These are phyloP conservation scores for Tulasnella sp. DNA, from an alignment of 768 basidiomycete genomes.

Conservation along the genomic window DNA sequence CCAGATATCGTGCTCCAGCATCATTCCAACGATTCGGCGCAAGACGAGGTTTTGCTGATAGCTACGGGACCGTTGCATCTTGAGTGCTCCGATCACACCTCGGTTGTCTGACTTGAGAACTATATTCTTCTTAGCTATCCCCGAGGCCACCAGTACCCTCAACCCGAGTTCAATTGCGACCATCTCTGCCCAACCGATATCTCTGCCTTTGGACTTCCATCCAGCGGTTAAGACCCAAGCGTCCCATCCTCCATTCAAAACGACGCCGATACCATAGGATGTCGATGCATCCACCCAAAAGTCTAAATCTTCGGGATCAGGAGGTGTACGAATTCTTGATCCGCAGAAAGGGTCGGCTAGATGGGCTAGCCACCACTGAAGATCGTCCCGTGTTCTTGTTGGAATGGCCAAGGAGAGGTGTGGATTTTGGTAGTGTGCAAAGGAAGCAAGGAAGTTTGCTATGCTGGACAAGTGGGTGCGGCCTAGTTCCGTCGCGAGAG, in stretches of 20 bases:
- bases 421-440: slow-evolving; percentile 25
- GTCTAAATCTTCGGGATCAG: background rate
- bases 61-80: background rate
- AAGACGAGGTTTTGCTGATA: background rate
- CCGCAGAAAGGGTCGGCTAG: background rate
- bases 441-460: slow-evolving; percentile 25
- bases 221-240: background rate
- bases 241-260: background rate
- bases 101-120: background rate
- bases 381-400: background rate
- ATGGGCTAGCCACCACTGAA: background rate
- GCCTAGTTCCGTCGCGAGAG: slow-evolving; percentile 28
- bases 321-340: background rate
- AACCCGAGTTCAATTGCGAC: background rate
- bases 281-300: slow-evolving; percentile 10
- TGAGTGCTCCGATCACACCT: background rate
- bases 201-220: background rate
- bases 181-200: slow-evolving; percentile 12
- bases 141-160: background rate
- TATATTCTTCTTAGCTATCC: background rate
- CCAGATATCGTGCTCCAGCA: background rate
- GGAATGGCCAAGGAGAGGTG: slow-evolving; percentile 4
- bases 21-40: background rate
- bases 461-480: slow-evolving; percentile 28
- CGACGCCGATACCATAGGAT: background rate